Conservation (phyloP, 1,139 yeast species). For the Candida gigantensis region DNA sequence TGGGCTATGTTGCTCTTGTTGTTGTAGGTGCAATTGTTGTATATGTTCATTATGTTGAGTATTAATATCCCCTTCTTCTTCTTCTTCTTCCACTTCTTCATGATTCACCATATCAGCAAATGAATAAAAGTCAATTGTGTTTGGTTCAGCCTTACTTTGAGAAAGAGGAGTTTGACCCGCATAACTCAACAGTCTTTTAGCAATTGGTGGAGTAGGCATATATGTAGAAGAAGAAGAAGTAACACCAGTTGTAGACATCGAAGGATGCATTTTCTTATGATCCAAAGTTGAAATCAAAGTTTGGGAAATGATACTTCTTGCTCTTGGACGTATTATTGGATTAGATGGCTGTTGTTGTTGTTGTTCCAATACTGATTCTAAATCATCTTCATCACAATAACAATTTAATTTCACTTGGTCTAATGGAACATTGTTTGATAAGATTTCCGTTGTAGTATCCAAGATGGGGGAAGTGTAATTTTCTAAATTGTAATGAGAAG, state of each 20-base stretch:
- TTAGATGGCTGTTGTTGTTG: conserved; percentile 5
- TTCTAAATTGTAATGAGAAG: conserved; percentile 29
- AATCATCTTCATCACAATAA: conserved; percentile 17
- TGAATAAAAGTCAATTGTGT: conserved; percentile 30
- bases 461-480: conserved; percentile 33
- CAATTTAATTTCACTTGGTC: conserved; percentile 31
- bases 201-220: conserved; percentile 2
- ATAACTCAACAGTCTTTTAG: conserved; percentile 15
- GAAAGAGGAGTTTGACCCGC: conserved; percentile 14
- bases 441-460: conserved; percentile 33
- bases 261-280: conserved; percentile 5
- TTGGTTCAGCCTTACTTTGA: conserved; percentile 7
- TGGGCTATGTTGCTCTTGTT: conserved; percentile 4
- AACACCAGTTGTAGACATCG: conserved; percentile 2
- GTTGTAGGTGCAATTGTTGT: background rate
- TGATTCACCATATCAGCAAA: conserved; percentile 31
- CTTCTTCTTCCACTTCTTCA: conserved; percentile 14
- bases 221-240: background rate
- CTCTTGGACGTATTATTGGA: conserved; percentile 17
- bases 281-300: conserved; percentile 24
- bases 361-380: background rate
- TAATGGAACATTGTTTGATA: conserved; percentile 25
- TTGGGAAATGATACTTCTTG: conserved; percentile 28
- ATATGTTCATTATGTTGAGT: background rate
- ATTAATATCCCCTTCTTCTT: conserved; percentile 1